Evolutionary conservation across 371 early-diverging fungal genomes (phyloP), one percentile per base, ranked within the genome.

Genomic region (Syncephalis plumigaleata): DNA sequence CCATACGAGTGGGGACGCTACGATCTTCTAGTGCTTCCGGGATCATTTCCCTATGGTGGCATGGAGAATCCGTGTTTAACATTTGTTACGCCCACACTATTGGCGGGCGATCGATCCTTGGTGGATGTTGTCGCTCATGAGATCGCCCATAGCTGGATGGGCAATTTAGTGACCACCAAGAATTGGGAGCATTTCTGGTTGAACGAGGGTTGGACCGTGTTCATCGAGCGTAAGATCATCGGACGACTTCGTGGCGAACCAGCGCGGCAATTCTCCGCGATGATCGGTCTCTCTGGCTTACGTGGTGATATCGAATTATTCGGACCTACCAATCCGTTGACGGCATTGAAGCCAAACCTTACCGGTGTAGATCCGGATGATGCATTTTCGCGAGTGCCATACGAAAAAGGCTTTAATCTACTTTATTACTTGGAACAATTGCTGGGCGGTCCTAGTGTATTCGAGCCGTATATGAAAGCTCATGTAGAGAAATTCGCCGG

Each of bases 91-190:
- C 84, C 86, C 16, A 84, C 84, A 24, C 65, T 87, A 26, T 76
- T 94, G 55, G 91, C 94, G 36, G 95, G 94, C 46, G 98, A 97
- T 59, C 76, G 85, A 39, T 87, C 90, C 42, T 72, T 91, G 44
- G 90, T 89, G 3, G 94, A 95, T 64, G 93, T 97, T n/a, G 81
- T 95, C 36, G 90, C 90, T n/a, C 97, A 97, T 62, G 97, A 97
- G 60, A 83, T 92, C 55, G 71, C 91, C 27, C 97, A 97, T 67
- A 84, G 84, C 63, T 95, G 93, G 93, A 86, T 85, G 70, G 97
- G 97, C 39, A 96, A 96, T 62, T 63, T 94, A 51, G 96, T 94
- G 27, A 93, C 95, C 3, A 80, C 82, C 25, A 61, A 68, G 42
- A 84, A 79, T 70, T 93, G 96, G 94, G 75, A 78, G 55, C 75